Percentiles rank a stretch among this genome's conserved stretches.
These are phyloP conservation scores for Smittium mucronatum DNA, from an alignment of 371 early-diverging fungal genomes.

Conservation along the genomic window DNA sequence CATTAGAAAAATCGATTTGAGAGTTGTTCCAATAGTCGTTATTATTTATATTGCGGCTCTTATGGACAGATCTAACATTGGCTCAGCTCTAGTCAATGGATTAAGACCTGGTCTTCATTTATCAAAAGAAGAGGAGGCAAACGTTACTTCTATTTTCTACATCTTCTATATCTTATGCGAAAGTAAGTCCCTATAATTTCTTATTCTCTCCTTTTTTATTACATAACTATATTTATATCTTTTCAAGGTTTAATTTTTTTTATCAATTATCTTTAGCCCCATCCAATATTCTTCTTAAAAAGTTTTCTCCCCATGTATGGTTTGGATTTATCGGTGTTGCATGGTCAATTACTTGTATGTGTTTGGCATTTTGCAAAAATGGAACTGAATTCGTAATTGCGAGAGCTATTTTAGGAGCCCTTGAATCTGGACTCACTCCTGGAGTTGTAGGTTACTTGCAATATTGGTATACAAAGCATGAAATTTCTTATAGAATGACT, in stretches of 20 bases:
- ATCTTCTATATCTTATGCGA: slow-evolving; percentile 46
- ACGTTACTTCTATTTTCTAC: slow-evolving; percentile 32
- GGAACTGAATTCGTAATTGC: slow-evolving; percentile 28
- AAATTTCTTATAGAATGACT: slow-evolving; percentile 28
- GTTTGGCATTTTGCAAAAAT: slow-evolving; percentile 32
- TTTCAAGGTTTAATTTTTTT: background rate
- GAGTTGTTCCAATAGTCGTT: slow-evolving; percentile 22
- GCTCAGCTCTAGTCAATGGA: slow-evolving; percentile 37
- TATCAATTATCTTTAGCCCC: slow-evolving; percentile 19
- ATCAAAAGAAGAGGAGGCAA: slow-evolving; percentile 28
- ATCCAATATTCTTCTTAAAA: slow-evolving; percentile 46
- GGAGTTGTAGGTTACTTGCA: slow-evolving; percentile 41
- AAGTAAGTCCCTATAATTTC: slow-evolving; percentile 4
- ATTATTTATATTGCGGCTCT: slow-evolving; percentile 24
- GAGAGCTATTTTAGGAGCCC: slow-evolving; percentile 35
- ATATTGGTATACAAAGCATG: slow-evolving; percentile 38
- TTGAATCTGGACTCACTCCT: slow-evolving; percentile 44
- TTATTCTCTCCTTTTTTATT: too few relatives aligned
- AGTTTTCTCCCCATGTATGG: slow-evolving; percentile 49
- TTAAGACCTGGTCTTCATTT: slow-evolving; percentile 28
- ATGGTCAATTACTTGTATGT: slow-evolving; percentile 41
- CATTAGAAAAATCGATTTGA: slow-evolving; percentile 16
- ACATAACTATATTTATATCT: too few relatives aligned
- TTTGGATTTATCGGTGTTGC: slow-evolving; percentile 48
- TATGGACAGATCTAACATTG: slow-evolving; percentile 31